A percentile compares a stretch with the other conserved stretches of the same genome.
Conservation (phyloP, 2,329 filamentous ascomycete species). For the Anisogramma anomala region DNA sequence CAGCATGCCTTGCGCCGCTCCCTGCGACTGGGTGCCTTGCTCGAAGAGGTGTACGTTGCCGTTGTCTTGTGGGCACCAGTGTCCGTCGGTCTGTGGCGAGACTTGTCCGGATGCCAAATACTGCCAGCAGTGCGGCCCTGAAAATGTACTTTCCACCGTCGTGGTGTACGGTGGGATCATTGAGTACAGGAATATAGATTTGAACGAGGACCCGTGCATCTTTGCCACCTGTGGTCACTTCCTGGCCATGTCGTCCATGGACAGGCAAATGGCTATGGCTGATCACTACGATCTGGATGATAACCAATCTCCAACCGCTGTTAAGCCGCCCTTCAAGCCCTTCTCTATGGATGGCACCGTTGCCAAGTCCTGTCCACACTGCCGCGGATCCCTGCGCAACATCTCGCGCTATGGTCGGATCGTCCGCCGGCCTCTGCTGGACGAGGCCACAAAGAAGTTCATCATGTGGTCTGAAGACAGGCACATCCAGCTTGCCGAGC, state of each 20-base stretch:
- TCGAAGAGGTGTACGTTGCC: constrained; percentile 41
- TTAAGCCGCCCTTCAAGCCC: constrained; percentile 29
- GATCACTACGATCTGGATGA: constrained; percentile 35
- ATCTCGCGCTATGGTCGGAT: constrained; percentile 52
- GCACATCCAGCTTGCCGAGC: constrained; percentile 29
- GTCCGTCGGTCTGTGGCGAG: constrained; percentile 54
- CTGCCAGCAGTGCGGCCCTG: constrained; percentile 45
- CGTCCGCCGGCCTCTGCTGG: constrained; percentile 46
- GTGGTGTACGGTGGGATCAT: constrained; percentile 48
- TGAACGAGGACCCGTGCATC: constrained; percentile 49
- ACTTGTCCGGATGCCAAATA: constrained; percentile 38
- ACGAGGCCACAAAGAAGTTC: constrained; percentile 54
- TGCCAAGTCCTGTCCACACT: constrained; percentile 45
- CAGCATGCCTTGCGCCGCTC: constrained; percentile 50
- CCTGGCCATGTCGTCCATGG: constrained; percentile 47
- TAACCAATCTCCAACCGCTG: constrained; percentile 22
- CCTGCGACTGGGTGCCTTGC: constrained; percentile 57
- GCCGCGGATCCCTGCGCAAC: constrained; percentile 45
- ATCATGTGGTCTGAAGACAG: constrained; percentile 35
- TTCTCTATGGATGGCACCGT: constrained; percentile 33
- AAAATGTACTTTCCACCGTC: constrained; percentile 30
- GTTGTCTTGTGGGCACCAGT: constrained; percentile 50
- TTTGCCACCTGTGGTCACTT: constrained; percentile 54
- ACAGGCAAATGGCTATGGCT: constrained; percentile 45
- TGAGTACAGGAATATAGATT: constrained; percentile 44